Evolutionary conservation across 2,329 filamentous ascomycete species (phyloP).

Genomic region (Pseudogymnoascus destructans): DNA sequence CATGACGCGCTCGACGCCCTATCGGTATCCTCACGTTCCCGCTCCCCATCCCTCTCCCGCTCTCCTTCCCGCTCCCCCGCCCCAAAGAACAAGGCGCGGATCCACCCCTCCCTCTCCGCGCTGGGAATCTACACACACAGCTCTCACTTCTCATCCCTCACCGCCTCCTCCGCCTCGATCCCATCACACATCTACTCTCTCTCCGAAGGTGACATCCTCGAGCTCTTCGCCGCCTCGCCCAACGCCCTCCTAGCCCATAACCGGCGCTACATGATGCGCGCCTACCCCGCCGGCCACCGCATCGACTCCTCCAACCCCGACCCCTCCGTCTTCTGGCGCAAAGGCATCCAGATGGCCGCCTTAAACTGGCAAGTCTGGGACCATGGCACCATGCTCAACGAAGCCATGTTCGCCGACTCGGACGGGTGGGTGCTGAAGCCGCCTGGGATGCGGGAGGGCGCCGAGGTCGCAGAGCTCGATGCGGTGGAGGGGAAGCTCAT

Average conservation of each 20-base stretch:
- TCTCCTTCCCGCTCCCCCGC: conserved; percentile 19
- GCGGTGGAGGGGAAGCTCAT: conserved; percentile 27
- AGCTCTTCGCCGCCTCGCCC: conserved; percentile 41
- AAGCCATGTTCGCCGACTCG: conserved; percentile 76
- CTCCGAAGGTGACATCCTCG: conserved; percentile 50
- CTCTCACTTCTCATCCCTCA: conserved; percentile 53
- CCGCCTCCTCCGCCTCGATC: conserved; percentile 32
- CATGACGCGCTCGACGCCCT: conserved; percentile 15
- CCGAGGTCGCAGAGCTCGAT: conserved; percentile 9
- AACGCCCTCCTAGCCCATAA: conserved; percentile 67
- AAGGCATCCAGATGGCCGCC: conserved; percentile 80
- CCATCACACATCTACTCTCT: conserved; percentile 57
- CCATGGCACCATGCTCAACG: conserved; percentile 90
- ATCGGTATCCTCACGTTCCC: conserved; percentile 21
- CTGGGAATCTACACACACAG: conserved; percentile 80
- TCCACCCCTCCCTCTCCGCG: conserved; percentile 57
- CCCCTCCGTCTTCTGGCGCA: conserved; percentile 72
- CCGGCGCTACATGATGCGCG: conserved; percentile 67
- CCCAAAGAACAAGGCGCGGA: conserved; percentile 34
- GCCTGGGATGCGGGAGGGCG: conserved; percentile 47
- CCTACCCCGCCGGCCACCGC: conserved; percentile 73
- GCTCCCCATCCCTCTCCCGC: conserved; percentile 16
- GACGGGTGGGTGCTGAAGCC: conserved; percentile 81
- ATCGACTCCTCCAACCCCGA: conserved; percentile 80
- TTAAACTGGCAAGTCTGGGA: conserved; percentile 91